Conservation (phyloP, 208 protist species). For the Leishmania tropica region DNA sequence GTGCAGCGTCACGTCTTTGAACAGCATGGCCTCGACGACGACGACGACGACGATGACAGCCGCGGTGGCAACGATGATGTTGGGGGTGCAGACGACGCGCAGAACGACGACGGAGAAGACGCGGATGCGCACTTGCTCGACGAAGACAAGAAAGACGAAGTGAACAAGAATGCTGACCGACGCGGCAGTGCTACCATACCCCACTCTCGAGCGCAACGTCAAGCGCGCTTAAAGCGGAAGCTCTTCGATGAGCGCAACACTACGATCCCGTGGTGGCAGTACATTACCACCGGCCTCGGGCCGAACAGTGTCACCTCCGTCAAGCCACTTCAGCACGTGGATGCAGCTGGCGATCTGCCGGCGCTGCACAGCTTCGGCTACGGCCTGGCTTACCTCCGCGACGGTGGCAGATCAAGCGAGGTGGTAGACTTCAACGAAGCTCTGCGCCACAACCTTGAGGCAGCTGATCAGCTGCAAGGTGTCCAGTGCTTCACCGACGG, state of each 20-base stretch:
- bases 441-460: constrained; percentile 65
- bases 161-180: neutral
- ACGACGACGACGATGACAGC: constrained; percentile 22
- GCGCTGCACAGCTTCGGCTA: constrained; percentile 79
- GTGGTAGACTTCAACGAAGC: constrained; percentile 38
- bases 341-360: constrained; percentile 50
- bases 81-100: neutral
- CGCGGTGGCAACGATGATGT: neutral
- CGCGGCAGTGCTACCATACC: neutral
- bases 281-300: constrained; percentile 74
- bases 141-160: neutral
- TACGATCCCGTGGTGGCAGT: constrained; percentile 80
- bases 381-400: constrained; percentile 44
- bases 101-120: neutral
- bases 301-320: constrained; percentile 49
- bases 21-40: constrained; percentile 19
- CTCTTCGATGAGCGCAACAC: constrained; percentile 58
- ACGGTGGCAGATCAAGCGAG: constrained; percentile 28
- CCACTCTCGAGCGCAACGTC: neutral
- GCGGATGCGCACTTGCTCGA: neutral
- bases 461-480: constrained; percentile 68
- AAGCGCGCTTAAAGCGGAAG: constrained; percentile 10
- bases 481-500: constrained; percentile 79
- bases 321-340: constrained; percentile 52
- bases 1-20: constrained; percentile 18